Percentiles rank a stretch among this genome's conserved stretches.
These are phyloP conservation scores for Hypomyces perniciosus DNA, from an alignment of 2,329 filamentous ascomycete species.

Conservation along the genomic window DNA sequence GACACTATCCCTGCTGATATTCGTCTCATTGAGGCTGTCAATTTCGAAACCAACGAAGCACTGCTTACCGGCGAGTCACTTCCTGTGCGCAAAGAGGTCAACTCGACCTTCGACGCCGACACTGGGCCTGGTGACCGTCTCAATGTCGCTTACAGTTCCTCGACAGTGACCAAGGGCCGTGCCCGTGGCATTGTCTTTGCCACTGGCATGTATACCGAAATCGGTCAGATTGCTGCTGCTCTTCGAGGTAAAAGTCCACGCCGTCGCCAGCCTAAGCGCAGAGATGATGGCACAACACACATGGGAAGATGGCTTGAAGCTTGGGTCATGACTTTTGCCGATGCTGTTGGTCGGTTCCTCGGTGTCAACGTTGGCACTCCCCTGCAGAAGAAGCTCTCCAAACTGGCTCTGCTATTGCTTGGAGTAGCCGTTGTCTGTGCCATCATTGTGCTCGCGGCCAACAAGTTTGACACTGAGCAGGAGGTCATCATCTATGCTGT, in stretches of 20 bases:
- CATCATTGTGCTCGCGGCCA: constrained; percentile 40
- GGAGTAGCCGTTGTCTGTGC: constrained; percentile 46
- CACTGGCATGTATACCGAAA: constrained; percentile 56
- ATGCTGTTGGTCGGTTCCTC: constrained; percentile 40
- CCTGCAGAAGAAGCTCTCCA: constrained; percentile 62
- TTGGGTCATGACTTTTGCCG: constrained; percentile 31
- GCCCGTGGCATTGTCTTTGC: constrained; percentile 55
- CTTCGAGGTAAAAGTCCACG: constrained; percentile 34
- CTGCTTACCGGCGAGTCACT: constrained; percentile 59
- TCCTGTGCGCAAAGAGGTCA: constrained; percentile 49
- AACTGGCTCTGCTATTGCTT: constrained; percentile 63
- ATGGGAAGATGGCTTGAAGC: constrained; percentile 29
- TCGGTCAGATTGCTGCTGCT: constrained; percentile 52
- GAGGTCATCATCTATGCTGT: constrained; percentile 41
- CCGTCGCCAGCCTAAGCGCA: constrained; percentile 34
- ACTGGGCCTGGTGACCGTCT: constrained; percentile 51
- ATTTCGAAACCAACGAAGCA: constrained; percentile 63
- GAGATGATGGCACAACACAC: constrained; percentile 35
- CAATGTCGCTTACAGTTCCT: constrained; percentile 58
- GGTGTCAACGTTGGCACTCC: constrained; percentile 56
- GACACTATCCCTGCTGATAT: constrained; percentile 59
- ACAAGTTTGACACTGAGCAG: constrained; percentile 32
- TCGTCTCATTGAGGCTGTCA: constrained; percentile 52
- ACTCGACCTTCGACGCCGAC: constrained; percentile 35
- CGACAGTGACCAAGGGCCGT: constrained; percentile 56